These are phyloP conservation scores for Zygnema circumcarinatum DNA, from an alignment of 139 green algal species.

Conservation along the genomic window DNA sequence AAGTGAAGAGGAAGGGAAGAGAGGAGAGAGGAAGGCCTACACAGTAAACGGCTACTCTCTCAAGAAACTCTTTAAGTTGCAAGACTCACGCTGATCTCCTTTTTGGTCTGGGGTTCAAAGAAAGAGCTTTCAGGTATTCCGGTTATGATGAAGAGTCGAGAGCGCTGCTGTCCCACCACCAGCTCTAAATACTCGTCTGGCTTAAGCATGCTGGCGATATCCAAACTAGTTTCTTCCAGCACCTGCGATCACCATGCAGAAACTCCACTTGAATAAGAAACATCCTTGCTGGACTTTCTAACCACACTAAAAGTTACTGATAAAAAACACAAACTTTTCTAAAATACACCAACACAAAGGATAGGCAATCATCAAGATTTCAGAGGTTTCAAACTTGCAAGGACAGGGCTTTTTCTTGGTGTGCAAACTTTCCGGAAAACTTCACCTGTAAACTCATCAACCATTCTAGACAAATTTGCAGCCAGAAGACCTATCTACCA, in stretches of 20 bases:
- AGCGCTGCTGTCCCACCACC: slow-evolving; percentile 41
- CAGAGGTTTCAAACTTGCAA: too few species aligned
- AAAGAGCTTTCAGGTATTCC: slow-evolving; percentile 51
- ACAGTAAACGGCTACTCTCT: neutral
- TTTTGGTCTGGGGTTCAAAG: slow-evolving; percentile 55
- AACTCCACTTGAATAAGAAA: too few species aligned
- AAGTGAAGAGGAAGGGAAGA: neutral
- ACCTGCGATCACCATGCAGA: slow-evolving; percentile 27
- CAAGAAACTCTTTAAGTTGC: neutral
- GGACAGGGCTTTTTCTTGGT: too few species aligned
- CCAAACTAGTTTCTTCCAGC: slow-evolving; percentile 60
- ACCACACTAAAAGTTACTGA: too few species aligned
- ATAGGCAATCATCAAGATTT: too few species aligned
- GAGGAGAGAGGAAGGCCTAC: neutral
- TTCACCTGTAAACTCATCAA: too few species aligned
- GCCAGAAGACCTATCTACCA: too few species aligned
- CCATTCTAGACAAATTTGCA: too few species aligned
- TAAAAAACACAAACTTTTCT: too few species aligned
- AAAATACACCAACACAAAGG: too few species aligned
- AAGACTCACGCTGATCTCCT: slow-evolving; percentile 63
- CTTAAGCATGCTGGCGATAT: slow-evolving; percentile 51
- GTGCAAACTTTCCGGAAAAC: too few species aligned
- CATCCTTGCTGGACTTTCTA: too few species aligned
- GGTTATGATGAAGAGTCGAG: slow-evolving; percentile 58
- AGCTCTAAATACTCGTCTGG: slow-evolving; percentile 55